Conservation (phyloP, 495 filamentous ascomycete genomes). For the Aspergillus asperescens region DNA sequence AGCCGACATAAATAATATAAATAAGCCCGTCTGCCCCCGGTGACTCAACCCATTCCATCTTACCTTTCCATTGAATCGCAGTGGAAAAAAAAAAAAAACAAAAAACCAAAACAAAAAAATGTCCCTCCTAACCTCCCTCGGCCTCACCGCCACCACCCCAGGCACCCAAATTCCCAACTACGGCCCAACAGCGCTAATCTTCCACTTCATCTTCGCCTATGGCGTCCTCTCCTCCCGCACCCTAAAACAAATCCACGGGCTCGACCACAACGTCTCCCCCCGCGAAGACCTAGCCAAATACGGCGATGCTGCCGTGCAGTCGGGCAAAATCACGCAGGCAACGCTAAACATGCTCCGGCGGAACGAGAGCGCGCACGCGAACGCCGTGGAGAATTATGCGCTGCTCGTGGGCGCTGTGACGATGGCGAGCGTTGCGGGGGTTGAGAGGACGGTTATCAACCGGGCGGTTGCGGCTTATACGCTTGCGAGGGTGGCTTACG, state of each 20-base stretch:
- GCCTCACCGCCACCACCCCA: constrained; percentile 18
- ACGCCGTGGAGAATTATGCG: constrained; percentile 41
- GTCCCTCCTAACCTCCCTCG: constrained; percentile 8
- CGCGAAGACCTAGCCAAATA: constrained; percentile 42
- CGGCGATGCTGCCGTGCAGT: constrained; percentile 40
- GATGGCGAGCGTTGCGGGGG: constrained; percentile 23
- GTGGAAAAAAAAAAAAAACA: no score
- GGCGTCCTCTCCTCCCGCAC: constrained; percentile 41
- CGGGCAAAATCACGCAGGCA: constrained; percentile 42
- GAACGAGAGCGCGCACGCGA: constrained; percentile 44
- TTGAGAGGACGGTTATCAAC: constrained; percentile 20
- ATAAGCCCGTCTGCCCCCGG: no score
- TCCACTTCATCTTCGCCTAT: constrained; percentile 48
- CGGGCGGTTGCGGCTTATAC: constrained; percentile 25
- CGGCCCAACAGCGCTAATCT: constrained; percentile 37
- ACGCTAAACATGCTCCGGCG: constrained; percentile 43
- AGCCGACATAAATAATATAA: no score
- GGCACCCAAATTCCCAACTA: constrained; percentile 24
- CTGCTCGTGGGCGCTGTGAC: constrained; percentile 21
- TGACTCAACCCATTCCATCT: no score
- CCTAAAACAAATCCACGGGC: constrained; percentile 41
- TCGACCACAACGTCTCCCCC: constrained; percentile 47
- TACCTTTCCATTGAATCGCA: no score
- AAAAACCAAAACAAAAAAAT: no score
- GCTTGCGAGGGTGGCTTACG: constrained; percentile 20